Evolutionary conservation across 2,329 filamentous ascomycete genomes (phyloP), one percentile per base, ranked within the genome.

Genomic region (Botryosphaeria dothidea): DNA sequence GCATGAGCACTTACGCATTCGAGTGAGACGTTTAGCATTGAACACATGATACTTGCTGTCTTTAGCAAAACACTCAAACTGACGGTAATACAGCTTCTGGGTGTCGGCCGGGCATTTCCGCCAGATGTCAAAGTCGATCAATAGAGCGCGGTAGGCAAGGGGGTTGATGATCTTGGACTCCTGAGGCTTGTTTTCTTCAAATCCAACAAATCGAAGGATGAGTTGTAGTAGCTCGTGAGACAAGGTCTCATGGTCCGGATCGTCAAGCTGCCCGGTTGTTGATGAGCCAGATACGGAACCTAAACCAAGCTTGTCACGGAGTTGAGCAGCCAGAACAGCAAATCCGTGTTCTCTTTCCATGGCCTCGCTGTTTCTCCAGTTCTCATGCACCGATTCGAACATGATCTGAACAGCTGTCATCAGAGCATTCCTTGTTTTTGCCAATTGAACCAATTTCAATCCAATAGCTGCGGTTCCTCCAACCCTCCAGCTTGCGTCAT

Each of bases 331-430:
- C 58, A 99, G 80, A 38, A 98, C 91, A 27, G 92, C 90, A 74
- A 97, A 99, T 0, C 94, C 96, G 70, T 96, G 95, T 66, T 96
- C 93, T 71, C 92, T 89, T 77, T 99, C 95, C 91, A 99, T 97
- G 27, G 95, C 93, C 75, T 99, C 96, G 70, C 95, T 98, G 69
- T 98, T 98, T 68, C 95, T 87, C 95, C 96, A 99, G 74, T 91
- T 98, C 68, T 91, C 90, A 69, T 91, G 90, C 57, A 97, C 91
- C 66, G 92, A 92, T 68, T 91, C 88, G 67, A 97, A 93, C 27
- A 97, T 83, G 71, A 96, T 90, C 71, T 96, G 88, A 2, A 96
- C 88, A 1, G 93, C 89, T 62, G 91, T 86, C 9, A 93, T 80
- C 29, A 93, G 88, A 49, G 89, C 88, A 56, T 93, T 87, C 7